Base-by-base conservation (phyloP, 1,284 basidiomycete genomes). In the Cutaneotrichosporon curvatum region DNA sequence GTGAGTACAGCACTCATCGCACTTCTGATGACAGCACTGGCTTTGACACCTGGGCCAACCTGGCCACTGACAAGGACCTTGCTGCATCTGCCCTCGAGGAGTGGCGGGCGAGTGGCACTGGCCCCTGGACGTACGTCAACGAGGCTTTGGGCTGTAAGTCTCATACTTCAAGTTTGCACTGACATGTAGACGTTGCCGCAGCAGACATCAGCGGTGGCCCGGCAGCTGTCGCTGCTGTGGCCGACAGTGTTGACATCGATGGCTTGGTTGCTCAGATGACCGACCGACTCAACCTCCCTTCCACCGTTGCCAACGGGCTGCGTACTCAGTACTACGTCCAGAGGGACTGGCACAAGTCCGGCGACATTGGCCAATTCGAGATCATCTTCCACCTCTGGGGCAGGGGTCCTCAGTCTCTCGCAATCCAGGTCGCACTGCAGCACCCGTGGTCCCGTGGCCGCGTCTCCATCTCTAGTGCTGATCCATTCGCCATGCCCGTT, bases 231-330 rank as follows among this genome's bases (percentile, higher is more conserved):
- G 82, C 58, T n/a, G 28, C 42, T 14, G 34, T 44, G 14, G 38
- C 37, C 16, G 34, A 38, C 19, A 21, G 22, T 25, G 81, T 87
- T 18, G 76, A 81, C 42, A 83, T 88, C 63, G 85, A 87, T 52
- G 56, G 56, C 15, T 15, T 40, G 11, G 81, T 87, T 15, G 76
- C 80, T 37, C 82, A 87, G 63, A 84, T 88, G 55, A 56, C 60
- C 18, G 51, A 50, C 16, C 61, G 61, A 56, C 53, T 62, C 25
- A 43, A 47, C n/a, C 59, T 71, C 8, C 70, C 70, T 15, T 37
- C 45, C 16, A 55, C 47, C n/a, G 70, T 72, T 23, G 57, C 63
- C 11, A 57, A 57, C 30, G 68, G 68, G 37, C 53, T 69, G 15
- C 37, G 39, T 7, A 60, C 57, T 14, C 68, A 71, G 51, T 67